Conservation (phyloP, 345 rosid genomes). For the Dovyalis caffra region DNA sequence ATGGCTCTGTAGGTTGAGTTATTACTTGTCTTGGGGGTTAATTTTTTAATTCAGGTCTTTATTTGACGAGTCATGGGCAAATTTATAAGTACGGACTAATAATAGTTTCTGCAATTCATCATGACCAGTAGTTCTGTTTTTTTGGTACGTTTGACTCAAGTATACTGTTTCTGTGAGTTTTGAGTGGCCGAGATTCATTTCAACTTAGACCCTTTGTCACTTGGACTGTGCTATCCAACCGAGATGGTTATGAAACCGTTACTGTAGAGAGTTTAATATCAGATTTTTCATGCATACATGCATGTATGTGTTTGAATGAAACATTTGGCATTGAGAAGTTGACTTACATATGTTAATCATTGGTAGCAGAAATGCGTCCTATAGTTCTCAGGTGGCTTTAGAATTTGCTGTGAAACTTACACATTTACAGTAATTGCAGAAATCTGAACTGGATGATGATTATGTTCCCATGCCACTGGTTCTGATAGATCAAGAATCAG, state of each 20-base stretch:
- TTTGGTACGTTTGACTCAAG: background rate
- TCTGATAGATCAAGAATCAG: constrained; percentile 85
- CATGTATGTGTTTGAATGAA: background rate
- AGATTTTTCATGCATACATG: background rate
- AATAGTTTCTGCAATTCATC: background rate
- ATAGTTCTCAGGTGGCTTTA: background rate
- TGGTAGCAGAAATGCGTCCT: background rate
- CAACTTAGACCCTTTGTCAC: background rate
- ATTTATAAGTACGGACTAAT: background rate
- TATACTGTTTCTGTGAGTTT: background rate
- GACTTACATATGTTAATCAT: background rate
- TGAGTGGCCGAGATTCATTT: background rate
- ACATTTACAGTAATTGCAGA: constrained; percentile 43
- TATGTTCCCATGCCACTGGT: constrained; percentile 67
- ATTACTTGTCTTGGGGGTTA: background rate
- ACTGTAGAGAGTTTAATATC: background rate
- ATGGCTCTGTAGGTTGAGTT: background rate
- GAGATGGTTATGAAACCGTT: background rate
- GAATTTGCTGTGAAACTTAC: constrained; percentile 14
- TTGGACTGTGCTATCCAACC: background rate
- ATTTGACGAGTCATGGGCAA: background rate
- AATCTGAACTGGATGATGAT: constrained; percentile 49
- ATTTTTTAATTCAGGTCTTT: background rate
- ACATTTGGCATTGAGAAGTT: background rate
- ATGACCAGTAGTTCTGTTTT: background rate